Percentiles rank a stretch among this genome's conserved stretches.
Conservation (phyloP, 1,284 basidiomycete genomes). For the Ceratobasidium sp. region DNA sequence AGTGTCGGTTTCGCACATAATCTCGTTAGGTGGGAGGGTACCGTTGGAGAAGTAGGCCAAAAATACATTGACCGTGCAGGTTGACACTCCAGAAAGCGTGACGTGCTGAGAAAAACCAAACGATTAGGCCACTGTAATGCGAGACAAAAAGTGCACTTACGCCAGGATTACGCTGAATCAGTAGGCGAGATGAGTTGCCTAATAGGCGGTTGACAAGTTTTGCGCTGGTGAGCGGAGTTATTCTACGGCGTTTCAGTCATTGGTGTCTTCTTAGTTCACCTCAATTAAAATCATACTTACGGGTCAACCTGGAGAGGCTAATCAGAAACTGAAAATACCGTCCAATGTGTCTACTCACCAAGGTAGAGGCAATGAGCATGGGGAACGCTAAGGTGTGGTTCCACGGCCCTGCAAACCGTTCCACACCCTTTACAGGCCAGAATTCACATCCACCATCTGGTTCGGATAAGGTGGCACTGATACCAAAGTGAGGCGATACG, state of each 20-base stretch:
- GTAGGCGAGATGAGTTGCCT: constrained; percentile 5
- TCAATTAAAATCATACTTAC: background rate
- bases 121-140: background rate
- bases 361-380: constrained; percentile 40
- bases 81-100: constrained; percentile 1
- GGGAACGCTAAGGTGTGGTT: constrained; percentile 34
- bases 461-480: constrained; percentile 45
- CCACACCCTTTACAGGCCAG: constrained; percentile 46
- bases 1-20: constrained; percentile 24
- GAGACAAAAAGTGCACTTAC: background rate
- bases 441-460: constrained; percentile 49
- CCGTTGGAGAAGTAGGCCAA: constrained; percentile 15
- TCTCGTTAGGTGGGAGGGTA: background rate
- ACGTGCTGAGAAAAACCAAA: constrained; percentile 6
- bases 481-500: constrained; percentile 44
- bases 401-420: constrained; percentile 49
- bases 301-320: constrained; percentile 16
- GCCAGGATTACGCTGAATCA: background rate
- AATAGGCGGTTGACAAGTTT: constrained; percentile 11
- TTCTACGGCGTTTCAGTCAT: background rate
- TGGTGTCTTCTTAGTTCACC: background rate
- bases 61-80: constrained; percentile 10
- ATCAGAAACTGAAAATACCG: background rate
- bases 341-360: constrained; percentile 17
- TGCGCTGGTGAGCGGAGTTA: constrained; percentile 28